Base-by-base conservation (phyloP, 2,329 filamentous ascomycete species). In the Pseudogymnoascus sp. region DNA sequence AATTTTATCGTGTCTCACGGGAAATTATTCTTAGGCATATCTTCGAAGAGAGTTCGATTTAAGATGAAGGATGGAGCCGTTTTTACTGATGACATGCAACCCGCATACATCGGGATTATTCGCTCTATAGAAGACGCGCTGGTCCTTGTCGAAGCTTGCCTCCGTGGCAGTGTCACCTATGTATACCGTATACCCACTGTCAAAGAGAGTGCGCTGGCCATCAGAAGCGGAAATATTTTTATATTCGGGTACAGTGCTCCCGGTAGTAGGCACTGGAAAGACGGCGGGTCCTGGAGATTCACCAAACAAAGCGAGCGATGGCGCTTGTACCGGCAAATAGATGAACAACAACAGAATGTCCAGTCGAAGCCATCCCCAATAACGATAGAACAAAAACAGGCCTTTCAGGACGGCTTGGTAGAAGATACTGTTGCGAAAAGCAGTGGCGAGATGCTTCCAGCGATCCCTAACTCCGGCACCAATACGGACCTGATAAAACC, bases 201-300 rank as follows among this genome's bases (percentile, higher is more conserved):
- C 69, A 82, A 90, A 59, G 92, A 96, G 74, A 82, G 91, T 59
- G 78, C 80, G 22, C 80, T 84, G 18, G 82, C 96, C 59, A 94
- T 96, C 70, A 83, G 83, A 66, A 95, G 90, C 67, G 92, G 92
- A 36, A 88, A 88, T 66, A 83, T 96, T 53, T 94, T 96, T 74
- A 90, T 96, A 66, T 97, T 96, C 73, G 91, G 96, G 70, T 91
- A 96, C 72, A 87, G 90, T 64, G 87, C 90, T 0, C 95, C 91
- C 0, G 91, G 91, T 4, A 96, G 96, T 75, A 95, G 95, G 76
- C 82, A 92, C 61, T 97, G 92, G 92, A 96, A 91, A 0, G 92
- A 97, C 67, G 91, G 92, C 12, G 84, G 93, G 9, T 87, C 88
- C 6, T 97, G 92, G 92, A 95, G 18, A 18, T 18, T 18, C 18